A percentile compares a stretch with the other conserved stretches of the same genome.
phyloP scores from a whole-genome alignment of 495 filamentous ascomycete genomes.

The Hyphodiscus hymeniophilus region DNA sequence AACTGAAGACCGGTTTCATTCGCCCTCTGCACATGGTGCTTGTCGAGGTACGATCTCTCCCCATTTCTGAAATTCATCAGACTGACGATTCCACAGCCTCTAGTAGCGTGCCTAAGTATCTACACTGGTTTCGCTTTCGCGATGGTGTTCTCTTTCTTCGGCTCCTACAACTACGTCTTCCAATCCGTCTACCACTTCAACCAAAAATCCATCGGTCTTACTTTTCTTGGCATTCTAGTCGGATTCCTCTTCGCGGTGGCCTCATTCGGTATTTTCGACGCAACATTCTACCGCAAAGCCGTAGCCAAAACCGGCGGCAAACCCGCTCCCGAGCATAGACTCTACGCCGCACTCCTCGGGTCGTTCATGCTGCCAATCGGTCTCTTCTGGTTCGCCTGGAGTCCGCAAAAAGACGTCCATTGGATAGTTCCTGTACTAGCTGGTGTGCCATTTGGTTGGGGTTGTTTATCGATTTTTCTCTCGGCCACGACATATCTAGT shows the following conservation, averaged over 20 bases:
- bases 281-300: conserved; percentile 12
- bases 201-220: conserved; percentile 18
- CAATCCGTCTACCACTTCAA: conserved; percentile 19
- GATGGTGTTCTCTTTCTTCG: conserved; percentile 21
- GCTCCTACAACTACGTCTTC: conserved; percentile 19
- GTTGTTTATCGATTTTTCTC: conserved; percentile 15
- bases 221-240: conserved; percentile 16
- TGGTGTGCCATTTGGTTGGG: conserved; percentile 20
- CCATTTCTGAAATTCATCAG: not conserved
- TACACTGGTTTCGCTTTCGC: conserved; percentile 21
- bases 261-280: conserved; percentile 15
- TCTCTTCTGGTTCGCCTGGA: conserved; percentile 18
- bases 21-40: conserved; percentile 11
- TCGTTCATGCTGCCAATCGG: conserved; percentile 17
- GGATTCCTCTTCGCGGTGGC: conserved; percentile 15
- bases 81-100: conserved; percentile 9
- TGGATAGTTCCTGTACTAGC: conserved; percentile 17
- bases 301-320: conserved; percentile 2
- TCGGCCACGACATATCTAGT: conserved; percentile 17
- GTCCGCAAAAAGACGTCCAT: conserved; percentile 7
- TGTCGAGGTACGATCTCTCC: conserved; percentile 2
- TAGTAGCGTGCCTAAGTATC: conserved; percentile 11
- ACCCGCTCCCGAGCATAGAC: conserved; percentile 17
- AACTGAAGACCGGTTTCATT: conserved; percentile 4
- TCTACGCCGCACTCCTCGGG: conserved; percentile 19